phyloP scores from a whole-genome alignment of 2,329 filamentous ascomycete genomes.

The Periconia sp. region DNA sequence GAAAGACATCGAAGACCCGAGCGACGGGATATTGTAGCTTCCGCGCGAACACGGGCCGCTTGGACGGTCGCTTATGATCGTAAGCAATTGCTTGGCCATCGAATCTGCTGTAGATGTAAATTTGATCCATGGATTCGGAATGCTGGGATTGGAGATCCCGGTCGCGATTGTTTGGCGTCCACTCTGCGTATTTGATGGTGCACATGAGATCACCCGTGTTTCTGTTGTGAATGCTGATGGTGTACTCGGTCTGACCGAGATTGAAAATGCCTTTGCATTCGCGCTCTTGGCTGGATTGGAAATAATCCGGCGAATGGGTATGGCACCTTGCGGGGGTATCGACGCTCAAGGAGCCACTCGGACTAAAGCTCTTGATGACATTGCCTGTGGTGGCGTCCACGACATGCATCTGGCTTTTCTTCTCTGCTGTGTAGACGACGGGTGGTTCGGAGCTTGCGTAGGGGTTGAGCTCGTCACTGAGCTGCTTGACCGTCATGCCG shows the following conservation, averaged over 20 bases:
- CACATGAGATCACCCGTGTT: conserved; percentile 78
- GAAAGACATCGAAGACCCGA: conserved; percentile 85
- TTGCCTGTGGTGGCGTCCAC: conserved; percentile 85
- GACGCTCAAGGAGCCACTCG: conserved; percentile 70
- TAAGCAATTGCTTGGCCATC: conserved; percentile 85
- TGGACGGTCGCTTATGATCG: conserved; percentile 64
- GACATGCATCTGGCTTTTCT: conserved; percentile 87
- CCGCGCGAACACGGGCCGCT: conserved; percentile 50
- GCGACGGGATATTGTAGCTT: conserved; percentile 79
- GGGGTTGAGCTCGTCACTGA: conserved; percentile 83
- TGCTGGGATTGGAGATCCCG: conserved; percentile 87
- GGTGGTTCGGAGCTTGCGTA: conserved; percentile 75
- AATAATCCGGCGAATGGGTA: conserved; percentile 60
- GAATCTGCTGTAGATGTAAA: conserved; percentile 86
- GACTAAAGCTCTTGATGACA: conserved; percentile 83
- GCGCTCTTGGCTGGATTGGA: conserved; percentile 51
- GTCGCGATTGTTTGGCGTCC: conserved; percentile 91
- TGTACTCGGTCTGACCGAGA: conserved; percentile 88
- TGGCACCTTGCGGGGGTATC: conserved; percentile 75
- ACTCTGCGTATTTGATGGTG: conserved; percentile 91
- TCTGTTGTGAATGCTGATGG: conserved; percentile 79
- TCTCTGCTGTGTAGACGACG: conserved; percentile 88
- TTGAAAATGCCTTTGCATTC: conserved; percentile 83
- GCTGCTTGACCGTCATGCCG: conserved; percentile 78
- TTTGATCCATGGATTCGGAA: conserved; percentile 77